These are phyloP conservation scores for Kurtzmaniella cleridarum DNA, from an alignment of 805 yeast genomes.

Conservation along the genomic window DNA sequence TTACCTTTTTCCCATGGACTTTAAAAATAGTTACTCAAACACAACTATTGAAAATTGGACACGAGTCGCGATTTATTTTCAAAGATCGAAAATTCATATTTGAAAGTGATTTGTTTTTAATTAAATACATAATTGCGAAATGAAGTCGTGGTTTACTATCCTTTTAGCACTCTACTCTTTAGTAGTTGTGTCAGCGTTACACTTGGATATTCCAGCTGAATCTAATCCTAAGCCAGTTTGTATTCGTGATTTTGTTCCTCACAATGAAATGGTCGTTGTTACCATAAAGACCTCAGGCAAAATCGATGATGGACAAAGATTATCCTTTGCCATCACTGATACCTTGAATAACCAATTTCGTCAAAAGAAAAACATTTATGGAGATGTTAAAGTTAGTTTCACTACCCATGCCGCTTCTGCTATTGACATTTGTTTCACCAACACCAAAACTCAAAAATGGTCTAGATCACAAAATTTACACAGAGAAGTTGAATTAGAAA, in stretches of 20 bases:
- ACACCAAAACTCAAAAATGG: conserved; percentile 35
- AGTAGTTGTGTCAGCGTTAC: conserved; percentile 35
- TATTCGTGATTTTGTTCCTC: conserved; percentile 84
- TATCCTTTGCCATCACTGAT: conserved; percentile 66
- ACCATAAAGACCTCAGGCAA: conserved; percentile 70
- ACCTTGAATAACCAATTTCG: conserved; percentile 76
- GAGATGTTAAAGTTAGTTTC: conserved; percentile 70
- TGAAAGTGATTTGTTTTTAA: no score
- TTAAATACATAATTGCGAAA: no score
- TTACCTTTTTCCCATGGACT: no score
- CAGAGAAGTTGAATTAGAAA: conserved; percentile 82
- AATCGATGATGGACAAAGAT: conserved; percentile 80
- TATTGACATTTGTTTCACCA: conserved; percentile 88
- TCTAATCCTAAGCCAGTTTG: conserved; percentile 60
- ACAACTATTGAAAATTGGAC: no score
- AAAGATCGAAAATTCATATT: no score
- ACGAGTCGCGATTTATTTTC: no score
- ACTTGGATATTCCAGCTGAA: conserved; percentile 48
- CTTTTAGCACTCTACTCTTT: conserved; percentile 10
- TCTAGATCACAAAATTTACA: conserved; percentile 39
- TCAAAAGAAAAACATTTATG: conserved; percentile 72
- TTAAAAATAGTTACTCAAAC: no score
- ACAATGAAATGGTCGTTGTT: conserved; percentile 83
- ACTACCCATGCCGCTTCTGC: conserved; percentile 79
- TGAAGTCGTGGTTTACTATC: background rate